Conservation (phyloP, 129 eudicot species). For the Lonicera japonica region DNA sequence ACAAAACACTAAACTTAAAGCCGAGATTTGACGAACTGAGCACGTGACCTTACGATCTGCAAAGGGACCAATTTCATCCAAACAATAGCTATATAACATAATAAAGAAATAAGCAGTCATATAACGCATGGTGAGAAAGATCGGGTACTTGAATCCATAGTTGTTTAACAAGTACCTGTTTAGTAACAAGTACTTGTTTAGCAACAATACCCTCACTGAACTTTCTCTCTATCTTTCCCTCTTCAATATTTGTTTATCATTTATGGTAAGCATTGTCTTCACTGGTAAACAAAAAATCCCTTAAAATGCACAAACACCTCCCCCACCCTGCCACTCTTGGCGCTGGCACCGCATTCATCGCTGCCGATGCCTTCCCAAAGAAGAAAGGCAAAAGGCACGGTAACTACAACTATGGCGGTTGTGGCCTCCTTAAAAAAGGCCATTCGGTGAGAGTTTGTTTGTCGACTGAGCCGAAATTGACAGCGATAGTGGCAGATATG, state of each 20-base stretch:
- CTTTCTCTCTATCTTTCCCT: slow-evolving; percentile 2
- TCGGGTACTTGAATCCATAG: slow-evolving; percentile 22
- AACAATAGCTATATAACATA: slow-evolving; percentile 17
- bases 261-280: no score
- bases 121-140: slow-evolving; percentile 19
- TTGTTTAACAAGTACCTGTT: slow-evolving; percentile 21
- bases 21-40: slow-evolving; percentile 19
- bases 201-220: slow-evolving; percentile 6
- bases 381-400: slow-evolving; percentile 75
- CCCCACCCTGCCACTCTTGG: slow-evolving; percentile 57
- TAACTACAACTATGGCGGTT: slow-evolving; percentile 86
- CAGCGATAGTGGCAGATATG: slow-evolving; percentile 28
- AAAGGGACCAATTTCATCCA: slow-evolving; percentile 17
- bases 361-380: slow-evolving; percentile 34
- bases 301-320: slow-evolving; percentile 48
- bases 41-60: slow-evolving; percentile 10
- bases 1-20: slow-evolving; percentile 16
- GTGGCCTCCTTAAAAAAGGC: slow-evolving; percentile 83
- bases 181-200: no score
- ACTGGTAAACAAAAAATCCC: background rate
- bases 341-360: slow-evolving; percentile 33
- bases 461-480: no score
- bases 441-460: slow-evolving; percentile 33
- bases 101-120: slow-evolving; percentile 21
- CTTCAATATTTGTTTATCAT: no score